Evolutionary conservation across 1,284 basidiomycete species (phyloP).

Genomic region (Ceratobasidium sp.): DNA sequence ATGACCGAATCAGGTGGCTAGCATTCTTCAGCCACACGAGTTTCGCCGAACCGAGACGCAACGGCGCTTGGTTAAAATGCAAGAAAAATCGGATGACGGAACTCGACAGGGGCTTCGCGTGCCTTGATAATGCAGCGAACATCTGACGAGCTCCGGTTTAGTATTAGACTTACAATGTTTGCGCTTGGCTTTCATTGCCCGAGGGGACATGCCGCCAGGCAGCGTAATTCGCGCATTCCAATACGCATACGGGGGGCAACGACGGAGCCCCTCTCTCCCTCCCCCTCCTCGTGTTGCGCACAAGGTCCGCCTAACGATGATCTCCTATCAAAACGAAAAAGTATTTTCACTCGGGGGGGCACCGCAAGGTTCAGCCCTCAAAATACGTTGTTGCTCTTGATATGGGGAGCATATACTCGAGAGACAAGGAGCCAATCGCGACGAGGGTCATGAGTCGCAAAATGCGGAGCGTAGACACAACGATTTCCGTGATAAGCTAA

Average conservation of each 20-base stretch:
- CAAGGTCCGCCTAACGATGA: not conserved
- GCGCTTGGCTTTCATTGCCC: too few species aligned
- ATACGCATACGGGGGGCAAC: not conserved
- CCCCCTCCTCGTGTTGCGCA: not conserved
- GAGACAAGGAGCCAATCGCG: not conserved
- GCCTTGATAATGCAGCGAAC: not conserved
- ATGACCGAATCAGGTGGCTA: slow-evolving; percentile 5
- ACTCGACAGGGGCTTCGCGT: not conserved
- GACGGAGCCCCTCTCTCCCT: not conserved
- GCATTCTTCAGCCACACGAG: not conserved
- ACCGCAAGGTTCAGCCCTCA: not conserved
- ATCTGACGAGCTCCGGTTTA: not conserved
- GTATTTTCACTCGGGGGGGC: not conserved
- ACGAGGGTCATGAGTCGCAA: not conserved
- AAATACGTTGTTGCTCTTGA: too few species aligned
- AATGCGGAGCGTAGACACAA: not conserved
- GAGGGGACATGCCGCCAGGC: not conserved
- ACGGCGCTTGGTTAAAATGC: not conserved
- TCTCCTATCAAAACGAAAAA: slow-evolving; percentile 4
- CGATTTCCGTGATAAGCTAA: not conserved
- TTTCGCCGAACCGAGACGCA: not conserved
- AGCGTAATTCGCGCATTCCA: slow-evolving; percentile 7
- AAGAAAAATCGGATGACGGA: not conserved
- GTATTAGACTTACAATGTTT: slow-evolving; percentile 8
- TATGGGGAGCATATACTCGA: not conserved